Conservation (phyloP, 2,329 filamentous ascomycete species). For the Juglanconis juglandina region DNA sequence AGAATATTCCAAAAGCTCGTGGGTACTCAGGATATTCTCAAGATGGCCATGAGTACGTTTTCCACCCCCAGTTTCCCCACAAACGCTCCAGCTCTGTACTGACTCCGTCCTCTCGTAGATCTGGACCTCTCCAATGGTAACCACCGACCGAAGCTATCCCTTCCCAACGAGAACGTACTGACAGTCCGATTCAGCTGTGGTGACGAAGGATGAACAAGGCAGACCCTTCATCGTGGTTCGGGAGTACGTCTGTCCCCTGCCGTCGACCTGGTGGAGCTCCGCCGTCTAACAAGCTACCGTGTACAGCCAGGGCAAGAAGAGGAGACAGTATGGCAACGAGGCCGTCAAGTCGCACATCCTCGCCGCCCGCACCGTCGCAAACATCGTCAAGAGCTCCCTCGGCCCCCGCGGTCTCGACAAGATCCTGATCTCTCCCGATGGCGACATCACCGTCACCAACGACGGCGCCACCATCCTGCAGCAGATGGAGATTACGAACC, state of each 20-base stretch:
- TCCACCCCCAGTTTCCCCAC: background rate
- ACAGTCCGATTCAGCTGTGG: slow-evolving; percentile 45
- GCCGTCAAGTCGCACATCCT: slow-evolving; percentile 98
- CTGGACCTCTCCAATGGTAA: slow-evolving; percentile 82
- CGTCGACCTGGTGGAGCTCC: slow-evolving; percentile 20
- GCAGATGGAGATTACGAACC: slow-evolving; percentile 99
- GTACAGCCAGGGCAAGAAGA: slow-evolving; percentile 89
- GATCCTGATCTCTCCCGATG: slow-evolving; percentile 96
- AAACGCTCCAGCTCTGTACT: slow-evolving; percentile 12
- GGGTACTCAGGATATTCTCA: slow-evolving; percentile 25
- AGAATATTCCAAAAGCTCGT: background rate
- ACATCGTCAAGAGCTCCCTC: slow-evolving; percentile 95
- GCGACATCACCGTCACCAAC: slow-evolving; percentile 98
- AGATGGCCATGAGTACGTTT: slow-evolving; percentile 59
- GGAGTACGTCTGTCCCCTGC: slow-evolving; percentile 66
- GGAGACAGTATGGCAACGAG: slow-evolving; percentile 92
- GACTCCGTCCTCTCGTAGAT: slow-evolving; percentile 46
- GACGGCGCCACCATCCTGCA: slow-evolving; percentile 96
- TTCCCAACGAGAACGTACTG: slow-evolving; percentile 13
- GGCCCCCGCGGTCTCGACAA: slow-evolving; percentile 96
- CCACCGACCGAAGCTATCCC: slow-evolving; percentile 21
- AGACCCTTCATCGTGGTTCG: slow-evolving; percentile 96
- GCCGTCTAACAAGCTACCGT: slow-evolving; percentile 22
- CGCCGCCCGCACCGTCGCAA: slow-evolving; percentile 90
- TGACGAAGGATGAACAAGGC: slow-evolving; percentile 97